A percentile compares a stretch with the other conserved stretches of the same genome.
Evolutionary conservation across 305 asterid species (phyloP).

Genomic region (Fraxinus sp.): DNA sequence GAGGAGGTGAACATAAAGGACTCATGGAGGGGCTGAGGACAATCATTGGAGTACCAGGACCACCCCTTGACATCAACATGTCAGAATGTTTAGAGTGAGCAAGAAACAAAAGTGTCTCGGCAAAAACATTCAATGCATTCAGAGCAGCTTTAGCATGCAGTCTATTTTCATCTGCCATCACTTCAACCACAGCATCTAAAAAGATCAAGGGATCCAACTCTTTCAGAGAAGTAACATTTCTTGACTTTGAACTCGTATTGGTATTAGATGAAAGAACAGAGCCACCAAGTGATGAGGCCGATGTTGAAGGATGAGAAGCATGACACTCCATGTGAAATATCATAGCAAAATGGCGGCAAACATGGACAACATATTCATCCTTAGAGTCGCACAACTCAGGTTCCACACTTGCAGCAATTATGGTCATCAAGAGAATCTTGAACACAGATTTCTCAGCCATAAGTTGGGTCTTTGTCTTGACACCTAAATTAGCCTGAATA

Average conservation of each 20-base stretch:
- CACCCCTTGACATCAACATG: slow-evolving; percentile 71
- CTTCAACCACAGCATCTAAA: slow-evolving; percentile 96
- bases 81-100: slow-evolving; percentile 89
- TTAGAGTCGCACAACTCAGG: slow-evolving; percentile 75
- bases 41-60: slow-evolving; percentile 94
- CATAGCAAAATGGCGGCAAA: slow-evolving; percentile 97
- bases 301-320: slow-evolving; percentile 43
- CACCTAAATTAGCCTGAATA: slow-evolving; percentile 96
- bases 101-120: slow-evolving; percentile 86
- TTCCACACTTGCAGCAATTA: slow-evolving; percentile 92
- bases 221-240: slow-evolving; percentile 70
- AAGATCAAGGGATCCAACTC: slow-evolving; percentile 95
- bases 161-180: slow-evolving; percentile 87
- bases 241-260: slow-evolving; percentile 53
- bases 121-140: slow-evolving; percentile 68
- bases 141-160: slow-evolving; percentile 91
- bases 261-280: slow-evolving; percentile 58
- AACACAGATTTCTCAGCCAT: slow-evolving; percentile 98
- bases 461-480: slow-evolving; percentile 98
- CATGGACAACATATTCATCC: slow-evolving; percentile 73
- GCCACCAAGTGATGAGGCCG: slow-evolving; percentile 55
- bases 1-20: slow-evolving; percentile 97
- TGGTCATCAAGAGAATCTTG: slow-evolving; percentile 89
- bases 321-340: slow-evolving; percentile 84
- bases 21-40: slow-evolving; percentile 99